These are phyloP conservation scores for Vanrija pseudolonga DNA, from an alignment of 1,284 basidiomycete species.

Conservation along the genomic window DNA sequence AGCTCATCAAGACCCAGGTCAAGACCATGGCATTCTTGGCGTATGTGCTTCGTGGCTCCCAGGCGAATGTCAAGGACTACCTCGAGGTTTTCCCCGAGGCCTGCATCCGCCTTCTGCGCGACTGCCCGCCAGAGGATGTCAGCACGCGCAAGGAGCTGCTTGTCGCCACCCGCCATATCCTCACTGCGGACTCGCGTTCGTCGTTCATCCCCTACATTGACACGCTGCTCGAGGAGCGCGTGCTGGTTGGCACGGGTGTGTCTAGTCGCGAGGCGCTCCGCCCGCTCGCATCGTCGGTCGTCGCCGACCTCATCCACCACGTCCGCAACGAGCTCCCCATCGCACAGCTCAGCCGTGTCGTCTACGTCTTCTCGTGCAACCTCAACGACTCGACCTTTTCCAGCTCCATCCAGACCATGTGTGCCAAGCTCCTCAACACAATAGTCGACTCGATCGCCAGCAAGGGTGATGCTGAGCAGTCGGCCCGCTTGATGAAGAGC, in stretches of 20 bases:
- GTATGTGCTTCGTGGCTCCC: conserved; percentile 74
- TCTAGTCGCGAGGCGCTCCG: conserved; percentile 77
- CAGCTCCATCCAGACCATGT: conserved; percentile 81
- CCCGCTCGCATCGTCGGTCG: conserved; percentile 77
- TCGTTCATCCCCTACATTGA: conserved; percentile 82
- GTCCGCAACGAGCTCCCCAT: conserved; percentile 77
- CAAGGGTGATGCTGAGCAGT: conserved; percentile 67
- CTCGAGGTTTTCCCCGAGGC: conserved; percentile 77
- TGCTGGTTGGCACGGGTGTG: conserved; percentile 79
- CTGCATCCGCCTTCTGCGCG: conserved; percentile 82
- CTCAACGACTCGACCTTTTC: conserved; percentile 85
- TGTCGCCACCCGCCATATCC: conserved; percentile 87
- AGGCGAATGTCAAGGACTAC: conserved; percentile 70
- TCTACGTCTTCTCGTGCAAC: conserved; percentile 80
- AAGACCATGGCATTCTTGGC: conserved; percentile 95
- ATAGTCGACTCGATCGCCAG: conserved; percentile 76
- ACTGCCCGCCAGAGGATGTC: conserved; percentile 87
- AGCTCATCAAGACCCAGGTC: conserved; percentile 89
- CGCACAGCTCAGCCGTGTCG: conserved; percentile 72
- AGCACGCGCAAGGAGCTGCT: conserved; percentile 85
- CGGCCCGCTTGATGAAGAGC: conserved; percentile 63
- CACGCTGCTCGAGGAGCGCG: conserved; percentile 83
- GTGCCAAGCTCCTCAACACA: conserved; percentile 88
- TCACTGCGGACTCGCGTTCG: conserved; percentile 73
- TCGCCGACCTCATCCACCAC: conserved; percentile 92